Conservation (phyloP, 306 rosid species). For the Pyrus communis region DNA sequence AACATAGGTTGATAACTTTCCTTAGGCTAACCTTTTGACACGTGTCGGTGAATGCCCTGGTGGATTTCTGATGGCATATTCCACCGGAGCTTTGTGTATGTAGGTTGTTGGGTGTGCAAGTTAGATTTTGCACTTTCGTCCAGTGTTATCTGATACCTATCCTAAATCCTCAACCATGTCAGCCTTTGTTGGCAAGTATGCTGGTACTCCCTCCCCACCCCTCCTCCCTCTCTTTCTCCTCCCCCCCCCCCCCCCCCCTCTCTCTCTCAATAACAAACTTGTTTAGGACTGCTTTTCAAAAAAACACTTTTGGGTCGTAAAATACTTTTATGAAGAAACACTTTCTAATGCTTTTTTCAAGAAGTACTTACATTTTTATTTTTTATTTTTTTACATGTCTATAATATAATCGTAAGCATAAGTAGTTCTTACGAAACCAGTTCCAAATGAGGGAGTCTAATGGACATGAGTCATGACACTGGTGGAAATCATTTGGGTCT, state of each 20-base stretch:
- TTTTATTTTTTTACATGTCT: too few species aligned
- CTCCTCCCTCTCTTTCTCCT: neutral
- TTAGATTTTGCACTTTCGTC: constrained; percentile 35
- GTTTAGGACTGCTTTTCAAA: neutral
- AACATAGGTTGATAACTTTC: constrained; percentile 63
- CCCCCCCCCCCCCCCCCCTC: too few species aligned
- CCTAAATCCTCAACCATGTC: constrained; percentile 52
- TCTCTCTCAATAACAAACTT: neutral
- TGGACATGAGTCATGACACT: too few species aligned
- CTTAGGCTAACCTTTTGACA: constrained; percentile 57
- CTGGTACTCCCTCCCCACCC: constrained; percentile 34
- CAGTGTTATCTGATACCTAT: constrained; percentile 7
- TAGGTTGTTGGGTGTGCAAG: constrained; percentile 20
- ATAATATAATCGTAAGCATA: too few species aligned
- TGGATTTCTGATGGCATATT: constrained; percentile 36
- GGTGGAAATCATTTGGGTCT: too few species aligned
- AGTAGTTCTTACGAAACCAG: too few species aligned
- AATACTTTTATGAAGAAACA: too few species aligned
- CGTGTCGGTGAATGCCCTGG: constrained; percentile 32
- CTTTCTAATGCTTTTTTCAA: too few species aligned
- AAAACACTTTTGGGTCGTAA: neutral
- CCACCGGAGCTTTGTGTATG: constrained; percentile 37
- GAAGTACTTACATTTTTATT: too few species aligned
- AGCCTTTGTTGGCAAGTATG: constrained; percentile 89
- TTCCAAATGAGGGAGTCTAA: too few species aligned